phyloP scores from a whole-genome alignment of 495 filamentous ascomycete species.

The Aspergillus nanangensis region DNA sequence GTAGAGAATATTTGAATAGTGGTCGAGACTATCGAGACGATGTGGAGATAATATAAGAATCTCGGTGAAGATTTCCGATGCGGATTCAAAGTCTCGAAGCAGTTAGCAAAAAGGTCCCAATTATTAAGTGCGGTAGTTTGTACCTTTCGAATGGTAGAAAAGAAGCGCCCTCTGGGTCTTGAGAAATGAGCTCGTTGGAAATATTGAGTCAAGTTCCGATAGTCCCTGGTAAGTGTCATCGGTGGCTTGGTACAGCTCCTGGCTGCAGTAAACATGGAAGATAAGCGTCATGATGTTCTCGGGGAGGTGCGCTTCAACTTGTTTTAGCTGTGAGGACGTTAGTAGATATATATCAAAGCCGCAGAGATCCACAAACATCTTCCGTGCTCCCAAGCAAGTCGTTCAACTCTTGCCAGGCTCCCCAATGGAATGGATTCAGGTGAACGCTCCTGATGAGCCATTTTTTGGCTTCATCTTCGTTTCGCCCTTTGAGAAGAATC shows the following conservation, averaged over 20 bases:
- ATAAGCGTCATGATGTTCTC: conserved; percentile 90
- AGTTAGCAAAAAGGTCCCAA: too few species aligned
- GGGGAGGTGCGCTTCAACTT: conserved; percentile 60
- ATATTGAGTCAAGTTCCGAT: conserved; percentile 72
- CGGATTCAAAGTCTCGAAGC: conserved; percentile 68
- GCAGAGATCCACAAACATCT: conserved; percentile 57
- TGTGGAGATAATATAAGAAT: conserved; percentile 78
- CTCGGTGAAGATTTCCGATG: conserved; percentile 79
- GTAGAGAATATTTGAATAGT: conserved; percentile 96
- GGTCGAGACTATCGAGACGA: conserved; percentile 83
- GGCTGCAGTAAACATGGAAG: conserved; percentile 83
- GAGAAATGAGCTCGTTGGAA: conserved; percentile 81
- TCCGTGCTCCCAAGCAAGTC: conserved; percentile 73
- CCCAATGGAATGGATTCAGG: conserved; percentile 90
- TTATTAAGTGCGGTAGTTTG: too few species aligned
- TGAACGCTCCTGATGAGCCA: conserved; percentile 84
- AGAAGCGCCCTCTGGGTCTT: conserved; percentile 85
- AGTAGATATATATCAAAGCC: conserved; percentile 1
- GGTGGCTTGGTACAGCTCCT: conserved; percentile 85
- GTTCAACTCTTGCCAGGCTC: conserved; percentile 85
- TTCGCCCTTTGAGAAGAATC: conserved; percentile 84
- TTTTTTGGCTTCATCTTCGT: conserved; percentile 73
- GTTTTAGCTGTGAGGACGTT: conserved; percentile 44
- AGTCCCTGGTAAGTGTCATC: conserved; percentile 63
- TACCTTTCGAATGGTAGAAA: conserved; percentile 82